Conservation (phyloP, 495 filamentous ascomycete genomes). For the Penicillium daleae region DNA sequence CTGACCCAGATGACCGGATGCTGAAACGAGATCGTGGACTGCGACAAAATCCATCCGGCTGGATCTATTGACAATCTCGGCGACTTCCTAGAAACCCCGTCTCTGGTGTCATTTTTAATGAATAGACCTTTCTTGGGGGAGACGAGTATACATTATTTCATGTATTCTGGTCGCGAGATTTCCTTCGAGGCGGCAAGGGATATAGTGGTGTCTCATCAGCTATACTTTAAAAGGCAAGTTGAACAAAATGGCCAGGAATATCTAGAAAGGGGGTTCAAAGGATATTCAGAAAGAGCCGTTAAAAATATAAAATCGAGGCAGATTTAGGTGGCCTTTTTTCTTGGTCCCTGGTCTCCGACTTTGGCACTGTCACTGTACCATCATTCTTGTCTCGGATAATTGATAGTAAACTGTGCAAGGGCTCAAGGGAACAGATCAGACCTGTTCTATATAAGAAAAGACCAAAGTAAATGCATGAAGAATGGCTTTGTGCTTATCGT, state of each 20-base stretch:
- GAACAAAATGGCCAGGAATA: too few relatives aligned
- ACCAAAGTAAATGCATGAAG: background rate
- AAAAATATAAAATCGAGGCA: too few relatives aligned
- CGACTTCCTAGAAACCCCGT: background rate
- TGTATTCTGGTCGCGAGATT: background rate
- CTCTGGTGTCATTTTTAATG: background rate
- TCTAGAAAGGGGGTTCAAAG: too few relatives aligned
- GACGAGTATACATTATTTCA: background rate
- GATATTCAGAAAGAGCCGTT: too few relatives aligned
- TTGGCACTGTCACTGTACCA: too few relatives aligned
- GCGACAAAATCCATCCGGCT: background rate
- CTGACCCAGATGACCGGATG: conserved; percentile 12
- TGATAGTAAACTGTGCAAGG: background rate
- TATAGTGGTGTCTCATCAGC: background rate
- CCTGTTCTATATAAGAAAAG: background rate
- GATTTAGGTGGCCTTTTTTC: too few relatives aligned
- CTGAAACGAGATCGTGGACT: background rate
- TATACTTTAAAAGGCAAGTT: too few relatives aligned
- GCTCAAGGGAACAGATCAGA: background rate
- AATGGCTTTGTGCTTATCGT: conserved; percentile 22
- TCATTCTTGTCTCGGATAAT: background rate
- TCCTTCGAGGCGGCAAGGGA: background rate
- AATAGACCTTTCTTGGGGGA: background rate
- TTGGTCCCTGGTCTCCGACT: too few relatives aligned
- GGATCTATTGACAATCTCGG: conserved; percentile 4